Base-by-base conservation (phyloP, 768 basidiomycete species). In the Holtermanniella nyarrowii region DNA sequence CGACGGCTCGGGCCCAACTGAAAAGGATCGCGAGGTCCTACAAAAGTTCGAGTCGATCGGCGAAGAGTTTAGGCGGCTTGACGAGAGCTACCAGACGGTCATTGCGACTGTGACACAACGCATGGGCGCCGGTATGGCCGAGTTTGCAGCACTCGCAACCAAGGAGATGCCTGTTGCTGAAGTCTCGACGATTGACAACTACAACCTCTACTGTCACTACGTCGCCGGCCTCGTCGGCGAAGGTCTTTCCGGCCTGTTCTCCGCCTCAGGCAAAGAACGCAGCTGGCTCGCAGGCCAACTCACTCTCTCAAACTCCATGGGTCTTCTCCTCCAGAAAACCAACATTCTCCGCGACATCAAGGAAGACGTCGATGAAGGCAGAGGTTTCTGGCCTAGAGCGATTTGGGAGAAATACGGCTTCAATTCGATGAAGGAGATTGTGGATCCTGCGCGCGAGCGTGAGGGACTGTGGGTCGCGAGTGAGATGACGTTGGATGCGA, bases 161-260 rank as follows among this genome's bases (percentile, higher is more conserved):
- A 76, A 82, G 4, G 80, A 81, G 0, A 58, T 59, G 27, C 69
- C 72, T 25, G 71, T 72, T 47, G 82, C 82, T 46, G 74, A 79
- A 42, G 77, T 95, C 49, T 78, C 81, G 42, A 81, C 84, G 4
- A 73, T 89, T 48, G 76, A 81, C 31, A 89, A 95, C 59, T 99
- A 90, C 74, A 88, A 96, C 70, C 79, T 99, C 13, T 99, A 99
- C 73, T 99, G 93, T 69, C 93, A 99, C 72, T 96, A 90, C 67
- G 93, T 97, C 60, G 93, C 93, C 0, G 93, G 93, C 2, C 83
- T 99, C 51, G 93, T 97, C 53, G 93, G 93, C 27, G 91, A 97
- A 71, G 91, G 91, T 43, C 80, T 93, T 26, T 88, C 87, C 0
- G 81, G 88, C 12, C 76, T 97, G 41, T 93, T 88, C 75, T 76